Evolutionary conservation across 1,284 basidiomycete species (phyloP).

Genomic region (Papiliotrema laurentii): DNA sequence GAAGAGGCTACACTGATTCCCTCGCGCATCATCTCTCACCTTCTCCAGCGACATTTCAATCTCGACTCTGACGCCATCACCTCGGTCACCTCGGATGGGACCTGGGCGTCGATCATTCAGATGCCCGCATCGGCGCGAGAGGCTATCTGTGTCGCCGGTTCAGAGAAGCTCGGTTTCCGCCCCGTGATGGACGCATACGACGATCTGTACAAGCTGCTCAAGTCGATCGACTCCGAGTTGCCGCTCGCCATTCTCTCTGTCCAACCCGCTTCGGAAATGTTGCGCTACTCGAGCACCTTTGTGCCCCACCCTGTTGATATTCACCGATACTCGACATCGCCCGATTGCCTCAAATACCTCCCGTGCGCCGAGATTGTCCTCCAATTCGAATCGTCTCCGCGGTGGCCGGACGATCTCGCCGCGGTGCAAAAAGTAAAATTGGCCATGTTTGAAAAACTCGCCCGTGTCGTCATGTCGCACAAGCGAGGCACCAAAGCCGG

Average conservation of each 20-base stretch:
- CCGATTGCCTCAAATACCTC: constrained; percentile 60
- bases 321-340: constrained; percentile 46
- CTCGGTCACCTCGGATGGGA: constrained; percentile 58
- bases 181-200: constrained; percentile 77
- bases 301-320: constrained; percentile 59
- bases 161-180: constrained; percentile 62
- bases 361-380: constrained; percentile 68
- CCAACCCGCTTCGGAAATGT: constrained; percentile 61
- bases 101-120: constrained; percentile 57
- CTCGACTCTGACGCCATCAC: constrained; percentile 55
- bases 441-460: constrained; percentile 80
- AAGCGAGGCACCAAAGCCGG: constrained; percentile 52
- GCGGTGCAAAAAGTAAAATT: constrained; percentile 95
- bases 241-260: constrained; percentile 77
- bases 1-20: constrained; percentile 80
- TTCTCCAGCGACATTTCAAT: constrained; percentile 71
- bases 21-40: constrained; percentile 64
- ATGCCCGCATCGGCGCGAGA: constrained; percentile 57
- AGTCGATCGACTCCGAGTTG: constrained; percentile 67
- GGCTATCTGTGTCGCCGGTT: constrained; percentile 48
- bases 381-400: constrained; percentile 84
- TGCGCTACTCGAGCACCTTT: constrained; percentile 82
- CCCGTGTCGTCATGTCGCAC: constrained; percentile 58
- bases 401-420: constrained; percentile 91
- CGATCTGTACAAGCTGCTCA: constrained; percentile 68